Percentiles rank a stretch among this genome's conserved stretches.
Conservation (phyloP, 257 asterid species). For the Rehmannia glutinosa region DNA sequence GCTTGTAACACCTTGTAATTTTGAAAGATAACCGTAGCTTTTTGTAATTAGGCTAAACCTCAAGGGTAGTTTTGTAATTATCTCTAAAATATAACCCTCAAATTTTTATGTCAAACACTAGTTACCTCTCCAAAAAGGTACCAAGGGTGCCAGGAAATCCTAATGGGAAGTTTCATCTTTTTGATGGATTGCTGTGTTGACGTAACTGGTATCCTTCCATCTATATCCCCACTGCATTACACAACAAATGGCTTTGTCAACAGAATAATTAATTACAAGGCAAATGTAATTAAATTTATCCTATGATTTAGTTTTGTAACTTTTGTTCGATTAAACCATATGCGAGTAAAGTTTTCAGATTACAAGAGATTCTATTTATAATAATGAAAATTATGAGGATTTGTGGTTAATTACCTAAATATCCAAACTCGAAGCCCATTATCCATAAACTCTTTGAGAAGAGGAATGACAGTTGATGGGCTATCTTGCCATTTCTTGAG, state of each 20-base stretch:
- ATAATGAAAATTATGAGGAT: neutral
- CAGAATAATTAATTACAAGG: no score
- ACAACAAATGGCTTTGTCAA: no score
- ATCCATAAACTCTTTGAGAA: slow-evolving; percentile 45
- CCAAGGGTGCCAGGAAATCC: slow-evolving; percentile 68
- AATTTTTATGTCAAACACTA: no score
- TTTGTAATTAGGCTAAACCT: no score
- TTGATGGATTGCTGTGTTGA: slow-evolving; percentile 54
- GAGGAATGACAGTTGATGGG: slow-evolving; percentile 50
- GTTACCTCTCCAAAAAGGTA: slow-evolving; percentile 47
- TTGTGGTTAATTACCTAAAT: slow-evolving; percentile 44
- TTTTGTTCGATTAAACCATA: no score
- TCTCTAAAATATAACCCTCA: no score
- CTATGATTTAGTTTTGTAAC: no score
- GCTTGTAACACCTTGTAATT: no score
- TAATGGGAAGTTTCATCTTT: slow-evolving; percentile 37
- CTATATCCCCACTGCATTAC: slow-evolving; percentile 66
- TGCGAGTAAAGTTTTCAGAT: no score
- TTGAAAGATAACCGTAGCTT: no score
- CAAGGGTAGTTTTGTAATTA: no score
- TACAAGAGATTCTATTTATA: neutral
- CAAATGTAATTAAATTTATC: no score
- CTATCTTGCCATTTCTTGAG: slow-evolving; percentile 51
- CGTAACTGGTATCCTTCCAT: slow-evolving; percentile 73
- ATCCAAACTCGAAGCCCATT: slow-evolving; percentile 67